These are phyloP conservation scores for Blastobotrys peoriensis DNA, from an alignment of 805 yeast species.

Conservation along the genomic window DNA sequence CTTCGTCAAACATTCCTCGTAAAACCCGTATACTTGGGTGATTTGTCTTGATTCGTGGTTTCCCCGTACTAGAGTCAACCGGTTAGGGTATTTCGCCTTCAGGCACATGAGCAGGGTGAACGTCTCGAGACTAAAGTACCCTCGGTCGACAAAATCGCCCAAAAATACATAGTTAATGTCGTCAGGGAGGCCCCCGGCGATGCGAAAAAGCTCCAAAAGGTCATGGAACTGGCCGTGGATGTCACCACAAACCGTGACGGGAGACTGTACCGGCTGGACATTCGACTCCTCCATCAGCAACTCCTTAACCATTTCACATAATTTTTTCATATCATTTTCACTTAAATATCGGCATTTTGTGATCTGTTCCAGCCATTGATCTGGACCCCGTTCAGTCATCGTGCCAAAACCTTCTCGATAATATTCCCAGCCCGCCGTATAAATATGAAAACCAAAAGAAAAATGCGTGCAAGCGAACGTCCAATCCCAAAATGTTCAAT, in stretches of 20 bases:
- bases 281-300: constrained; percentile 92
- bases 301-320: constrained; percentile 93
- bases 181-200: constrained; percentile 88
- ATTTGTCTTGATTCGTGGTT: constrained; percentile 96
- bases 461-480: too few relatives aligned
- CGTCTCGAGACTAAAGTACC: constrained; percentile 92
- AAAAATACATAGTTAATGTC: constrained; percentile 76
- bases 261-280: constrained; percentile 88
- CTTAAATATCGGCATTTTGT: constrained; percentile 82
- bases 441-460: too few relatives aligned
- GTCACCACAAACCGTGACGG: constrained; percentile 93
- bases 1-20: constrained; percentile 89
- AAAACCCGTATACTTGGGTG: constrained; percentile 97
- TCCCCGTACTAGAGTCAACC: constrained; percentile 91
- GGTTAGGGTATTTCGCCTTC: constrained; percentile 78
- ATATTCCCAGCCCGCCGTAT: too few relatives aligned
- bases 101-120: constrained; percentile 90
- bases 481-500: too few relatives aligned
- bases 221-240: constrained; percentile 98
- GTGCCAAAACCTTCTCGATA: too few relatives aligned
- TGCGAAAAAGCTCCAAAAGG: constrained; percentile 78
- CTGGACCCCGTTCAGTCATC: constrained; percentile 58
- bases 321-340: constrained; percentile 91
- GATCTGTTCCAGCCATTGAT: constrained; percentile 92
- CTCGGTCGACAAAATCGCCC: constrained; percentile 97